Percentiles rank a stretch among this genome's conserved stretches.
Conservation (phyloP, 805 yeast species). For the Spathaspora hagerdaliae region DNA sequence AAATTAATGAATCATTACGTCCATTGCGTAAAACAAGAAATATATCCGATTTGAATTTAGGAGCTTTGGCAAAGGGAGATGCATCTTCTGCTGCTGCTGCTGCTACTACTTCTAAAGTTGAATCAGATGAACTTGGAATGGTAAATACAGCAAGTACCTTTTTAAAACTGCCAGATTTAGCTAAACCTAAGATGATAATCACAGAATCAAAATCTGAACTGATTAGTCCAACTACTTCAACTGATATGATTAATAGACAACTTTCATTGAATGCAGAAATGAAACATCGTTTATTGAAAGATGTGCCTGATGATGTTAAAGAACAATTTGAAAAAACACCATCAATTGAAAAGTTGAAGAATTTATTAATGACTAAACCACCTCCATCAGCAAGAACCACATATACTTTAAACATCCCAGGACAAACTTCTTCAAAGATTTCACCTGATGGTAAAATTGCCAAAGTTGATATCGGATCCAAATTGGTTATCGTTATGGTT, state of each 20-base stretch:
- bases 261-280: constrained; percentile 14
- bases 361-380: constrained; percentile 31
- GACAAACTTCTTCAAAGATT: constrained; percentile 75
- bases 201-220: background rate
- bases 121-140: background rate
- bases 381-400: constrained; percentile 51
- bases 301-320: constrained; percentile 32
- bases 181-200: background rate
- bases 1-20: constrained; percentile 10
- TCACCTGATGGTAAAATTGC: constrained; percentile 73
- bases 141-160: background rate
- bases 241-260: background rate
- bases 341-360: constrained; percentile 35
- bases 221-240: background rate
- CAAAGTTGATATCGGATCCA: constrained; percentile 68
- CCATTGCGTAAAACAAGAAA: constrained; percentile 18
- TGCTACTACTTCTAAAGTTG: background rate
- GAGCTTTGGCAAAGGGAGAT: constrained; percentile 23
- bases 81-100: background rate
- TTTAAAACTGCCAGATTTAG: background rate
- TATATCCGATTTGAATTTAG: constrained; percentile 38
- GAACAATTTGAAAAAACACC: constrained; percentile 38
- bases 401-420: constrained; percentile 88
- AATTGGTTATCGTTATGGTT: constrained; percentile 92
- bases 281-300: constrained; percentile 28